These are phyloP conservation scores for Colletotrichum falcatum DNA, from an alignment of 2,329 filamentous ascomycete species.

Conservation along the genomic window DNA sequence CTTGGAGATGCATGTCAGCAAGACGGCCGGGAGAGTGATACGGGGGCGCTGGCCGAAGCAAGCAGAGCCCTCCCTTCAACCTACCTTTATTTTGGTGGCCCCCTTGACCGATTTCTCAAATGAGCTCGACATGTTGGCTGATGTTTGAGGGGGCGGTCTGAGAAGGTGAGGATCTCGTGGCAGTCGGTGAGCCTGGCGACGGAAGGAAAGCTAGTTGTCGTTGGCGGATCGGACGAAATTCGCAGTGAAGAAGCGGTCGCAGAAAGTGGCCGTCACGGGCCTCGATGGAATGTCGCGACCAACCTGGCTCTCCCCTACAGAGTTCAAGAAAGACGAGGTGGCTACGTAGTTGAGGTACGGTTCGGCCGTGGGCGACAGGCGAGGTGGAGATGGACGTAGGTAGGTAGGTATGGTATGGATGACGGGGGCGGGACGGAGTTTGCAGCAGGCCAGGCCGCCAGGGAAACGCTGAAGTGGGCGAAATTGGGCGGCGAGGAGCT, in stretches of 20 bases:
- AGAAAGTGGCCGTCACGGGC: slow-evolving; percentile 32
- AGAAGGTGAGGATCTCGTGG: slow-evolving; percentile 9
- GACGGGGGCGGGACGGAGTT: slow-evolving; percentile 33
- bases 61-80: slow-evolving; percentile 25
- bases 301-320: neutral
- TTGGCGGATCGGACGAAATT: slow-evolving; percentile 38
- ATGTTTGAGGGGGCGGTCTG: slow-evolving; percentile 10
- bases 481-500: slow-evolving; percentile 36
- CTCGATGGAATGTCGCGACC: slow-evolving; percentile 16
- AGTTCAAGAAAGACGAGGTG: neutral
- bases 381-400: slow-evolving; percentile 17
- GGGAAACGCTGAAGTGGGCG: slow-evolving; percentile 35
- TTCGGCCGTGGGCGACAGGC: slow-evolving; percentile 14
- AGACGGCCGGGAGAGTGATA: slow-evolving; percentile 27
- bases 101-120: slow-evolving; percentile 99
- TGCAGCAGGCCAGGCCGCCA: no score
- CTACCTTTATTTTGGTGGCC: slow-evolving; percentile 95
- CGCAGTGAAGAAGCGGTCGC: slow-evolving; percentile 15
- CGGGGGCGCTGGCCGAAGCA: neutral
- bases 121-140: slow-evolving; percentile 76
- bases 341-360: neutral
- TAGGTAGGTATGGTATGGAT: no score
- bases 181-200: slow-evolving; percentile 42
- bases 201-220: slow-evolving; percentile 28
- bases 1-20: slow-evolving; percentile 38